Evolutionary conservation across 1,284 basidiomycete species (phyloP), one percentile per base, ranked within the genome.

Genomic region (Jaminaea rosea): DNA sequence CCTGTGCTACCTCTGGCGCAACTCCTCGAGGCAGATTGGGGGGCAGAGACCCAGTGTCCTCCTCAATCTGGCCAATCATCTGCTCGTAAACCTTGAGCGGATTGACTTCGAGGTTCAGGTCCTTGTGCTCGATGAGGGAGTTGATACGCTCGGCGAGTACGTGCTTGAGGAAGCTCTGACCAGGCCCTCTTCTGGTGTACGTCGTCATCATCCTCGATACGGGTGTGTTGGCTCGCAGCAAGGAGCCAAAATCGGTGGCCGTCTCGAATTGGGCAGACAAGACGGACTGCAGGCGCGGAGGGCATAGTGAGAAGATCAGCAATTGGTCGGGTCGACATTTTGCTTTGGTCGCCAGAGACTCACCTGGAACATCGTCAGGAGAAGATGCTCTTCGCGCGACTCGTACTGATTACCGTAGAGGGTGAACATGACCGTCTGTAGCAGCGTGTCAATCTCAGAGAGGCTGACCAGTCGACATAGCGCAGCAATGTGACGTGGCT

Each of bases 121-220:
- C 91, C 77, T 96, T 93, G 79, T 97, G 91, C 76, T 96, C 93
- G 66, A 97, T 94, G 59, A 99, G 79, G 69, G 87, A 90, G 78
- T 97, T 97, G 78, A 99, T 96, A 52, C 93, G 84, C 74, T 96
- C 92, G 11, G 93, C 89, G 46, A 99, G 80, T 28, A 97, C 91
- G 60, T 86, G 85, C 79, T 97, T 97, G 62, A 99, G 83, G 75
- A 97, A 99, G 67, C 87, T 88, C 76, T 98, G 93, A 60, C 93
- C 93, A 0, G 94, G 93, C 46, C 92, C 93, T 59, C 94, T 85
- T 52, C 94, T 86, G 44, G 93, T 97, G 77, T 98, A 99, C 19
- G 93, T 97, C 36, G 94, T 97, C 93, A 99, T 97, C 93, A 98
- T 97, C 44, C 94, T 85, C 48, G 92, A 97, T 17, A 97, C 93